Evolutionary conservation across 2,329 filamentous ascomycete genomes (phyloP).

Genomic region (Botrytis porri): DNA sequence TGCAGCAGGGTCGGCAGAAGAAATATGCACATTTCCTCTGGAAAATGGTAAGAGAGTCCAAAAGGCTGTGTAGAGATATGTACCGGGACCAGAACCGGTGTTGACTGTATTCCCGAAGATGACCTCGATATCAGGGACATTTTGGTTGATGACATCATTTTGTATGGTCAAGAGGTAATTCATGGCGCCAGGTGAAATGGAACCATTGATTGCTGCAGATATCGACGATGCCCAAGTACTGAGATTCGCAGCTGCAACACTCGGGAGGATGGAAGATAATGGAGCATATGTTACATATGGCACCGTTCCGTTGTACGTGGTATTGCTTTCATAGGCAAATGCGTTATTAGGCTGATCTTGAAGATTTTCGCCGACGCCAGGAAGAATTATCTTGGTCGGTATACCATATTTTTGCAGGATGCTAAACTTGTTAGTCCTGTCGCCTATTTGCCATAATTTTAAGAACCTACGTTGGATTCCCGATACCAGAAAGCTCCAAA

Average conservation of each 20-base stretch:
- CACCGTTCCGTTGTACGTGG: constrained; percentile 28
- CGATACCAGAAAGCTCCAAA: constrained; percentile 40
- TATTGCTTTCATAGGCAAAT: constrained; percentile 5
- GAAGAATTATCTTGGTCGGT: constrained; percentile 22
- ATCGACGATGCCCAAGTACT: constrained; percentile 12
- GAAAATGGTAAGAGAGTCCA: constrained; percentile 45
- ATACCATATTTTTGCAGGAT: constrained; percentile 24
- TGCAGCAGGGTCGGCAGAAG: constrained; percentile 38
- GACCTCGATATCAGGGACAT: constrained; percentile 48
- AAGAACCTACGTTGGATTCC: constrained; percentile 24
- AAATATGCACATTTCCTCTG: constrained; percentile 44
- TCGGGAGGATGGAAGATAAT: constrained; percentile 26
- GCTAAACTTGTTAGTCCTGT: constrained; percentile 2
- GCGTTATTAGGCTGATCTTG: constrained; percentile 31
- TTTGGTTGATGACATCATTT: constrained; percentile 47
- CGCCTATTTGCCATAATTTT: background rate
- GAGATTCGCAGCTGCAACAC: constrained; percentile 8
- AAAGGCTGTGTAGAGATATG: constrained; percentile 40
- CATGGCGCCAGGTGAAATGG: constrained; percentile 35
- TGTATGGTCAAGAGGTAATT: constrained; percentile 46
- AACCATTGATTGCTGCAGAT: constrained; percentile 31
- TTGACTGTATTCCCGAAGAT: constrained; percentile 37
- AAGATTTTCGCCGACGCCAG: constrained; percentile 32
- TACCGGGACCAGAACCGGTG: constrained; percentile 24
- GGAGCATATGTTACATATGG: constrained; percentile 23